A percentile compares a stretch with the other conserved stretches of the same genome.
Evolutionary conservation across 305 asterid genomes (phyloP).

Genomic region (Fraxinus velutina): DNA sequence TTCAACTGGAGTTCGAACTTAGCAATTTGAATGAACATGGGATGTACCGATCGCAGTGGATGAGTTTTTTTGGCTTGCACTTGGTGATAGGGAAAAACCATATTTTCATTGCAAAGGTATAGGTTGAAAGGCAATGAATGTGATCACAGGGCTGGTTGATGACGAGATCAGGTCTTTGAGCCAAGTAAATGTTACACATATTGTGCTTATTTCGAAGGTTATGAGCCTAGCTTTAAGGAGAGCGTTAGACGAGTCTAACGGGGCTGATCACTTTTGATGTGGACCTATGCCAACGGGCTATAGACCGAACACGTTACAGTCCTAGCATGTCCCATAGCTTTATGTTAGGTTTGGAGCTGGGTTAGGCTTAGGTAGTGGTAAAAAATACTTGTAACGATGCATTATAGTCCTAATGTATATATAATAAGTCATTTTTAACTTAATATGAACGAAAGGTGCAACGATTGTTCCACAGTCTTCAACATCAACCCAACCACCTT

Average conservation of each 20-base stretch:
- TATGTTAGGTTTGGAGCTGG: background rate
- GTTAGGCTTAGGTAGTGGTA: background rate
- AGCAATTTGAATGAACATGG: background rate
- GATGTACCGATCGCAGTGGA: background rate
- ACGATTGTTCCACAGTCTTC: background rate
- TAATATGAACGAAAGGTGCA: background rate
- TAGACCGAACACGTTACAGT: background rate
- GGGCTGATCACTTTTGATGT: background rate
- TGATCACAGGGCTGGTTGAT: too few relatives aligned
- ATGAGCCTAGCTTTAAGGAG: background rate
- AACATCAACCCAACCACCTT: background rate
- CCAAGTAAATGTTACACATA: too few relatives aligned
- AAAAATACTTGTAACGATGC: background rate
- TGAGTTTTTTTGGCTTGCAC: background rate
- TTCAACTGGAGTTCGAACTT: background rate
- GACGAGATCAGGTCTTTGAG: too few relatives aligned
- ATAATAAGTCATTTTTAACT: background rate
- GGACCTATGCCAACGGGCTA: background rate
- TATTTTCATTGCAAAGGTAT: background rate
- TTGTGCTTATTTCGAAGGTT: too few relatives aligned
- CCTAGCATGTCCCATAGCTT: background rate
- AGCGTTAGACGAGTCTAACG: background rate
- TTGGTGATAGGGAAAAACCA: background rate
- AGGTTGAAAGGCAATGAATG: too few relatives aligned
- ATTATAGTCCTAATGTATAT: background rate